Conservation (phyloP, 23 red algal species). For the Gracilaria caudata region DNA sequence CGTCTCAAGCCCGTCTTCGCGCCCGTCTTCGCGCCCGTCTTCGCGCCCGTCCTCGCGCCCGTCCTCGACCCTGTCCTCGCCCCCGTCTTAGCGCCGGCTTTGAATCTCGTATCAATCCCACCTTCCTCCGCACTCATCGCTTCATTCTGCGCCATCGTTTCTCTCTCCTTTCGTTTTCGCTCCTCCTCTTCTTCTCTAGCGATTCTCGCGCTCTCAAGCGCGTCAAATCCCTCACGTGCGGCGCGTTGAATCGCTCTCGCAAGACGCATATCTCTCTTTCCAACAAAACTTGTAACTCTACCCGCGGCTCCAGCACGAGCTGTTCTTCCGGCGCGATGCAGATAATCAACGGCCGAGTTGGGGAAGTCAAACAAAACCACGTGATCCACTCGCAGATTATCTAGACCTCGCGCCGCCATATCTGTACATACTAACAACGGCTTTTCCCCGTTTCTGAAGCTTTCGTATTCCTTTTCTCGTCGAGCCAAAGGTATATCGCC, state of each 20-base stretch:
- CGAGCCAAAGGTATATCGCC: constrained; percentile 82
- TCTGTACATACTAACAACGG: constrained; percentile 85
- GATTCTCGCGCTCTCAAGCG: constrained; percentile 47
- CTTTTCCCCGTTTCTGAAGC: constrained; percentile 60
- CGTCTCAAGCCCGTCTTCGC: background rate
- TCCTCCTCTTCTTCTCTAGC: constrained; percentile 46
- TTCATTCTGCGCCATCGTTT: constrained; percentile 22
- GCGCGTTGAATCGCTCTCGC: constrained; percentile 73
- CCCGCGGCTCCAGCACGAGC: constrained; percentile 79
- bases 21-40: constrained; percentile 19
- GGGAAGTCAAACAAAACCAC: constrained; percentile 95
- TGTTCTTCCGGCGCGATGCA: constrained; percentile 93
- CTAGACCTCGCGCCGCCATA: constrained; percentile 86
- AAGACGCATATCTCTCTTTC: constrained; percentile 70
- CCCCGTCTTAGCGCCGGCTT: too few species aligned
- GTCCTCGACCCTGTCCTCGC: too few species aligned
- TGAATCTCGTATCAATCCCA: background rate
- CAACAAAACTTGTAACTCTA: constrained; percentile 80
- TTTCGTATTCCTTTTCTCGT: constrained; percentile 67
- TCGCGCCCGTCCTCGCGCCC: constrained; percentile 9
- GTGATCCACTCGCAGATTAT: constrained; percentile 78
- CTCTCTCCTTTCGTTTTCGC: constrained; percentile 38
- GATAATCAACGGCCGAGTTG: constrained; percentile 77
- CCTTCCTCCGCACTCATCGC: background rate
- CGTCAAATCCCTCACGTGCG: constrained; percentile 25